These are phyloP conservation scores for Mycena albidolilacea DNA, from an alignment of 768 basidiomycete genomes.

Conservation along the genomic window DNA sequence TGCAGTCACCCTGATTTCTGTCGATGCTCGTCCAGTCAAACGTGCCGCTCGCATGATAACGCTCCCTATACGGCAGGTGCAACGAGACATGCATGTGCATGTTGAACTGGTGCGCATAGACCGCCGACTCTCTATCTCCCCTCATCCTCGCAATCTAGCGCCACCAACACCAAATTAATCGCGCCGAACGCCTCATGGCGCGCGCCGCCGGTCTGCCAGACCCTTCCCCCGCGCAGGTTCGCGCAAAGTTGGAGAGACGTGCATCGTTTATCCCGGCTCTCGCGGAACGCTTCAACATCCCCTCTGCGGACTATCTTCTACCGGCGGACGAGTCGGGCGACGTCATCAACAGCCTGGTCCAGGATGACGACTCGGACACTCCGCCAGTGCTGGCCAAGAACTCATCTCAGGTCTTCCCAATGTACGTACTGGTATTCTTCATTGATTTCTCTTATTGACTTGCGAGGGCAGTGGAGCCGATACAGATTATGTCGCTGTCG, in stretches of 20 bases:
- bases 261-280: conserved; percentile 17
- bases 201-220: conserved; percentile 26
- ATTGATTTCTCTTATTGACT: neutral
- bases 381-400: conserved; percentile 4
- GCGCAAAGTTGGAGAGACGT: conserved; percentile 34
- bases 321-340: neutral
- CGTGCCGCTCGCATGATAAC: conserved; percentile 18
- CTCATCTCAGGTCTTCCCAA: conserved; percentile 19
- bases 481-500: conserved; percentile 41
- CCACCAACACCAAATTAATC: conserved; percentile 40
- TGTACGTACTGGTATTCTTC: conserved; percentile 17
- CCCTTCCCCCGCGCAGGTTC: conserved; percentile 30
- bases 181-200: conserved; percentile 34
- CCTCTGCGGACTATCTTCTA: neutral
- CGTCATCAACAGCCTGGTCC: conserved; percentile 4
- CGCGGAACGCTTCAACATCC: conserved; percentile 30
- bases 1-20: conserved; percentile 9
- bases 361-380: conserved; percentile 14
- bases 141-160: conserved; percentile 20
- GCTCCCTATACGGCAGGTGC: conserved; percentile 21
- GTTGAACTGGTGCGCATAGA: conserved; percentile 25
- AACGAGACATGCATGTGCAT: conserved; percentile 8
- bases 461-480: conserved; percentile 28
- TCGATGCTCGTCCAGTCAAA: conserved; percentile 32
- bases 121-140: too few species aligned